phyloP scores from a whole-genome alignment of 176 grass and related monocot species.

The Lolium perenne region DNA sequence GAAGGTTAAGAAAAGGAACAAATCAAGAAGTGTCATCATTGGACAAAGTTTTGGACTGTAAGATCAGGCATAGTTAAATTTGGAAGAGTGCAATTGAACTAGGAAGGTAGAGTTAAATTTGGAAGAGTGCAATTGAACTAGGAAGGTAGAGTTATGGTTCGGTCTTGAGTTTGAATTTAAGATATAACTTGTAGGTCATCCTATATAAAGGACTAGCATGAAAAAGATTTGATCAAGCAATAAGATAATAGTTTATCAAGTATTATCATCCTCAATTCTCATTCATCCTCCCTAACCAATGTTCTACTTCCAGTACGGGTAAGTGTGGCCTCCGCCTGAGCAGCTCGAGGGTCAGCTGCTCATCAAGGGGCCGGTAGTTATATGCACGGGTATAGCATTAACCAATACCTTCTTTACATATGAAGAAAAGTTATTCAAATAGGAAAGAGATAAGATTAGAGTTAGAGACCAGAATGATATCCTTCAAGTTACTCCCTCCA shows the following conservation, averaged over 20 bases:
- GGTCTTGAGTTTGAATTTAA: not conserved
- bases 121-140: not conserved
- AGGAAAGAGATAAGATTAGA: too few species aligned
- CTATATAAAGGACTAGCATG: not conserved
- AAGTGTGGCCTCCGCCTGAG: too few species aligned
- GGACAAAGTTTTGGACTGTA: not conserved
- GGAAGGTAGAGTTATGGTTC: not conserved
- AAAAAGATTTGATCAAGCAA: not conserved
- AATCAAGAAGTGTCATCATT: not conserved
- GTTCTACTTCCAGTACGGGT: not conserved
- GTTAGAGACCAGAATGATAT: too few species aligned
- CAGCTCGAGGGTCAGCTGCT: too few species aligned
- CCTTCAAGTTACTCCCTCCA: too few species aligned
- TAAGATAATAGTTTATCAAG: not conserved
- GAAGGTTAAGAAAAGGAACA: slow-evolving; percentile 3
- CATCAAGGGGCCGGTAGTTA: too few species aligned
- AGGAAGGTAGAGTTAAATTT: slow-evolving; percentile 2
- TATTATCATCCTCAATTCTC: not conserved
- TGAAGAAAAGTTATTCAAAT: too few species aligned
- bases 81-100: not conserved
- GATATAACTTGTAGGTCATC: not conserved
- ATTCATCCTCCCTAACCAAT: not conserved
- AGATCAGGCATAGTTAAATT: not conserved
- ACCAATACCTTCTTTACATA: too few species aligned
- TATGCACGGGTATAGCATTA: too few species aligned